Evolutionary conservation across 1,139 yeast species (phyloP).

Genomic region (Suhomyces choctaworum): DNA sequence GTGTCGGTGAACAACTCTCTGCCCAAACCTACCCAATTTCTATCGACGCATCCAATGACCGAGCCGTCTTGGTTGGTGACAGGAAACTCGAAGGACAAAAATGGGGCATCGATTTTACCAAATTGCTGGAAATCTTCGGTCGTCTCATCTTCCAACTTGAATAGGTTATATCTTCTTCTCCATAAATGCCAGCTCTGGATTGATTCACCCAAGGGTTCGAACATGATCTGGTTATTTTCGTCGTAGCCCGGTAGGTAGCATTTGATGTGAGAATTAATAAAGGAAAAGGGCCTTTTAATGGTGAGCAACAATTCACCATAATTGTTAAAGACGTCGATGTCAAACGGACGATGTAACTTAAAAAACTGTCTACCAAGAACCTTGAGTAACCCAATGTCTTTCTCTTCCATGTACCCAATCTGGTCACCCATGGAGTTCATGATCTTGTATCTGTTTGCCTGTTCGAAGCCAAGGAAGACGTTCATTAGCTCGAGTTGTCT

Average conservation of each 20-base stretch:
- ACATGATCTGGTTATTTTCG: conserved; percentile 33
- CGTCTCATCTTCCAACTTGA: conserved; percentile 49
- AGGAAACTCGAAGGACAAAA: conserved; percentile 84
- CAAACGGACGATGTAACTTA: conserved; percentile 82
- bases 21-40: conserved; percentile 95
- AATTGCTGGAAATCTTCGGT: conserved; percentile 62
- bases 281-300: conserved; percentile 77
- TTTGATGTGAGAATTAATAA: conserved; percentile 85
- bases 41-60: conserved; percentile 74
- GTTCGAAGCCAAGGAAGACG: conserved; percentile 84
- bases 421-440: conserved; percentile 73
- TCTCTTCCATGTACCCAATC: conserved; percentile 79
- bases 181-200: conserved; percentile 93
- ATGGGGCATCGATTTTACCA: conserved; percentile 85
- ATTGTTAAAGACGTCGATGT: conserved; percentile 74
- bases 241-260: conserved; percentile 61
- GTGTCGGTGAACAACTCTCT: conserved; percentile 93
- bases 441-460: conserved; percentile 76
- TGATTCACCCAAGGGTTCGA: conserved; percentile 74
- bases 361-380: conserved; percentile 78
- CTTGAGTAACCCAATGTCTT: conserved; percentile 69
- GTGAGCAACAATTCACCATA: conserved; percentile 70
- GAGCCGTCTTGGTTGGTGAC: conserved; percentile 58
- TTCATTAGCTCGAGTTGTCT: conserved; percentile 88
- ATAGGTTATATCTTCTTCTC: conserved; percentile 84